These are phyloP conservation scores for Metschnikowia hibisci DNA, from an alignment of 805 yeast species.

Conservation along the genomic window DNA sequence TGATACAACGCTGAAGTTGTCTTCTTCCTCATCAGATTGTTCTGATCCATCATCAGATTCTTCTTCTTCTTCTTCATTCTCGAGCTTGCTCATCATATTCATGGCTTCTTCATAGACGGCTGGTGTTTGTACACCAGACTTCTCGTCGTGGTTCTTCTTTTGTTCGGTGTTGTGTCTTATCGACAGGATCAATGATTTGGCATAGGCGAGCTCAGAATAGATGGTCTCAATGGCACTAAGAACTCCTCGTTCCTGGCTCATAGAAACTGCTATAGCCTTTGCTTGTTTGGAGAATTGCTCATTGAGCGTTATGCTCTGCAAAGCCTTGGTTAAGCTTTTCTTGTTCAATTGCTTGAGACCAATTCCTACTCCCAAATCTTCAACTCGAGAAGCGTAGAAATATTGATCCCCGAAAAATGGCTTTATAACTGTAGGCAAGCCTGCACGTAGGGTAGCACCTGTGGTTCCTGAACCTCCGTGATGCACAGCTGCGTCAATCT, in stretches of 20 bases:
- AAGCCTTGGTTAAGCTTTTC: conserved; percentile 59
- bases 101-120: conserved; percentile 18
- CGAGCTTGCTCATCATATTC: conserved; percentile 8
- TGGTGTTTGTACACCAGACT: conserved; percentile 29
- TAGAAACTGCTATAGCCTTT: conserved; percentile 52
- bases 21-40: conserved; percentile 5
- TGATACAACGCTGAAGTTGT: background rate
- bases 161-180: conserved; percentile 39
- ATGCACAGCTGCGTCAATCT: conserved; percentile 90
- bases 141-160: conserved; percentile 18
- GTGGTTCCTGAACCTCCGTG: conserved; percentile 98
- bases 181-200: conserved; percentile 50
- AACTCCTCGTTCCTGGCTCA: conserved; percentile 78
- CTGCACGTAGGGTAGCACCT: conserved; percentile 83
- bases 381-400: conserved; percentile 83
- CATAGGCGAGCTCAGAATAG: conserved; percentile 77
- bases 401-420: conserved; percentile 97
- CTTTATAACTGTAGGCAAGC: conserved; percentile 84
- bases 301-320: conserved; percentile 64
- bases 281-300: conserved; percentile 68
- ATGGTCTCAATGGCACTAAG: conserved; percentile 67
- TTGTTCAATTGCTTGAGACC: conserved; percentile 64
- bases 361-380: conserved; percentile 84
- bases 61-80: conserved; percentile 6
- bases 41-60: conserved; percentile 2